Percentiles rank a stretch among this genome's conserved stretches.
These are phyloP conservation scores for Aspergillus viridinutans DNA, from an alignment of 2,329 filamentous ascomycete species.

Conservation along the genomic window DNA sequence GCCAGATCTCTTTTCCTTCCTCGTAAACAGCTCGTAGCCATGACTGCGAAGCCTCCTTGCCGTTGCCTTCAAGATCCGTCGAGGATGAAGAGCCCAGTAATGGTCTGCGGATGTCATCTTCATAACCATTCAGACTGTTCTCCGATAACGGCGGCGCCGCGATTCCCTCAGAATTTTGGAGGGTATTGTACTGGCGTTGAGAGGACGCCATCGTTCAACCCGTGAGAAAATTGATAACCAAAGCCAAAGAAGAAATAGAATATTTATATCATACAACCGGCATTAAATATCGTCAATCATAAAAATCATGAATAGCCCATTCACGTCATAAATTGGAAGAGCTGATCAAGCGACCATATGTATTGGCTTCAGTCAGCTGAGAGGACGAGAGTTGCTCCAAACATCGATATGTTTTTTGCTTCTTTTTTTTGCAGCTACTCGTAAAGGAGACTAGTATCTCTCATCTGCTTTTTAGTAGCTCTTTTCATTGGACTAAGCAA, in stretches of 20 bases:
- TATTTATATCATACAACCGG: background rate
- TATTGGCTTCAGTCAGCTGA: background rate
- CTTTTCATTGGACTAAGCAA: background rate
- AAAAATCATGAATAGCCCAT: background rate
- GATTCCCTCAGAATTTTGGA: background rate
- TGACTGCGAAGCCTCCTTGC: background rate
- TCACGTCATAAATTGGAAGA: background rate
- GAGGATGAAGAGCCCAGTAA: background rate
- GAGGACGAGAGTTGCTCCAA: background rate
- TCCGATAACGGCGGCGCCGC: background rate
- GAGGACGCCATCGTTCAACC: background rate
- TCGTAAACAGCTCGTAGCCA: background rate
- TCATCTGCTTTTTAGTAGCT: background rate
- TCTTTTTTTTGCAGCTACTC: background rate
- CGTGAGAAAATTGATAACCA: background rate
- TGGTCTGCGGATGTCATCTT: background rate
- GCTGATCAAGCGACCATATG: background rate
- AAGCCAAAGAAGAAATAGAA: background rate
- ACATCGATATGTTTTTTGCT: background rate
- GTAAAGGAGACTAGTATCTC: background rate
- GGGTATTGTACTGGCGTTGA: background rate
- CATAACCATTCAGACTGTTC: background rate
- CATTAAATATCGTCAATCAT: background rate
- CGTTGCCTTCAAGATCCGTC: background rate
- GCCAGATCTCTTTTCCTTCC: conserved; percentile 43